Conservation (phyloP, 805 yeast genomes). For the Candida ipomoeae region DNA sequence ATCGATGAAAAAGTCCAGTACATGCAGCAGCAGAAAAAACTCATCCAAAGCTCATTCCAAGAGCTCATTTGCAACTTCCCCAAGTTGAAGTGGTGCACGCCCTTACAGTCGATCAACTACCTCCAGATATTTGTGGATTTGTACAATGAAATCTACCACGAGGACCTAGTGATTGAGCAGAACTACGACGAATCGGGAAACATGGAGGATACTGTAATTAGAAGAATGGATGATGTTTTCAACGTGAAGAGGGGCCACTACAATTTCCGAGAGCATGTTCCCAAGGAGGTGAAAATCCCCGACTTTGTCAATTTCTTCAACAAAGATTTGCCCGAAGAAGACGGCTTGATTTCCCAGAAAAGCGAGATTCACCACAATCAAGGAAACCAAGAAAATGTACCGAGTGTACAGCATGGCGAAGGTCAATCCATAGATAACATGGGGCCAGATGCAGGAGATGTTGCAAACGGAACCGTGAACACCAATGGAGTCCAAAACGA, state of each 20-base stretch:
- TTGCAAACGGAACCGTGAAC: background rate
- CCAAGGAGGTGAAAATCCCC: slow-evolving; percentile 4
- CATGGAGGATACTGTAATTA: slow-evolving; percentile 12
- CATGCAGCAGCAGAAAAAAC: slow-evolving; percentile 7
- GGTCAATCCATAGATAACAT: background rate
- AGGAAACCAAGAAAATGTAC: background rate
- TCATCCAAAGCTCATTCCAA: slow-evolving; percentile 9
- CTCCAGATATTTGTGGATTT: slow-evolving; percentile 16
- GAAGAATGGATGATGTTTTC: slow-evolving; percentile 1
- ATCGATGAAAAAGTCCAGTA: background rate
- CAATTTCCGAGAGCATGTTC: background rate
- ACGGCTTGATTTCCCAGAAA: background rate
- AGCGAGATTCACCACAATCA: background rate
- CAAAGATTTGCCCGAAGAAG: background rate
- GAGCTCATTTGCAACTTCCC: slow-evolving; percentile 9
- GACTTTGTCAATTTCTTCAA: slow-evolving; percentile 15
- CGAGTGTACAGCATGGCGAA: background rate
- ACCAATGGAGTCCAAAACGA: background rate
- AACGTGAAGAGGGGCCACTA: slow-evolving; percentile 3
- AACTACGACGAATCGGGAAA: slow-evolving; percentile 7
- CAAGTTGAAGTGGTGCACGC: slow-evolving; percentile 13
- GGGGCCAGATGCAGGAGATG: background rate
- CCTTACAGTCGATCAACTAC: slow-evolving; percentile 14
- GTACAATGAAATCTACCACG: slow-evolving; percentile 14
- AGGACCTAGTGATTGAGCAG: slow-evolving; percentile 11